Evolutionary conservation across 176 grass and related monocot genomes (phyloP).

Genomic region (Zoysia pacifica): DNA sequence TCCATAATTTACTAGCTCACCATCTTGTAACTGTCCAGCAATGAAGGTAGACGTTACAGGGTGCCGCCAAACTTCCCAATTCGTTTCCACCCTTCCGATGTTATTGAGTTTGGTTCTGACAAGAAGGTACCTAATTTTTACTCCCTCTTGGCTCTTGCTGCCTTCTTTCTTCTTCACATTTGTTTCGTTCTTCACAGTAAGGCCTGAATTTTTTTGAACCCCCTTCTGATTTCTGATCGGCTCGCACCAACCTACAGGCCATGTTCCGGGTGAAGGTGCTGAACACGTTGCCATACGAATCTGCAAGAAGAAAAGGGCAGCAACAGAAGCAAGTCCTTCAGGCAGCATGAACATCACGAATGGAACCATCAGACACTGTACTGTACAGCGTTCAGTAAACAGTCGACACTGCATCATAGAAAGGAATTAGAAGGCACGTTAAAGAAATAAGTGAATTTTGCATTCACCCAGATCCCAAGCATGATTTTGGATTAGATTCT

Average conservation of each 20-base stretch:
- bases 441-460: conserved; percentile 18
- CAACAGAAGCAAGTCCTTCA: conserved; percentile 48
- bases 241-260: conserved; percentile 45
- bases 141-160: not conserved
- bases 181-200: not conserved
- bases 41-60: conserved; percentile 66
- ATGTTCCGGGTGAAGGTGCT: conserved; percentile 87
- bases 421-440: conserved; percentile 4
- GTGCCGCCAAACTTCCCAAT: conserved; percentile 81
- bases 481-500: conserved; percentile 44
- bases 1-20: conserved; percentile 9
- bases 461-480: conserved; percentile 22
- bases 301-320: conserved; percentile 29
- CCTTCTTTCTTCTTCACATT: not conserved
- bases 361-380: not conserved
- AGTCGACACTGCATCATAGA: conserved; percentile 7
- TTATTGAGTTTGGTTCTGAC: conserved; percentile 89
- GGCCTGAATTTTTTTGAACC: not conserved
- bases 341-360: conserved; percentile 78
- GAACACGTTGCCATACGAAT: conserved; percentile 61
- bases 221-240: not conserved
- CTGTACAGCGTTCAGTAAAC: conserved; percentile 52
- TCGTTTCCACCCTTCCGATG: conserved; percentile 69
- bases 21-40: conserved; percentile 53
- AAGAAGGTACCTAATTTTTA: conserved; percentile 55